A percentile compares a stretch with the other conserved stretches of the same genome.
These are phyloP conservation scores for Hibiscus mutabilis DNA, from an alignment of 345 rosid genomes.

Conservation along the genomic window DNA sequence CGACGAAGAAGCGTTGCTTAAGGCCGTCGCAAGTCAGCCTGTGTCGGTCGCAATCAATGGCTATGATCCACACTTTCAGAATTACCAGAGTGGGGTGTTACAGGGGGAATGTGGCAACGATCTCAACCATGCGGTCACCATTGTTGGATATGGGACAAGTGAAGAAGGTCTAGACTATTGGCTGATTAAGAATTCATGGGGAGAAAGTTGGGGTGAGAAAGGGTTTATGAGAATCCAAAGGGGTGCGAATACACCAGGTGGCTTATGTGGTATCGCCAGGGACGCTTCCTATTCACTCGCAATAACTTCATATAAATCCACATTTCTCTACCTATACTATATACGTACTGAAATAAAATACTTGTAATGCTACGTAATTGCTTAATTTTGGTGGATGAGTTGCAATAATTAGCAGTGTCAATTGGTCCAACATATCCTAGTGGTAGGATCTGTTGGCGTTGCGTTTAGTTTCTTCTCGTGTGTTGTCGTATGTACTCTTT, in stretches of 20 bases:
- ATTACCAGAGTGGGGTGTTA: background rate
- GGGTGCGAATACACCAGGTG: background rate
- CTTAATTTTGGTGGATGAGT: too few species aligned
- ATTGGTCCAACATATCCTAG: too few species aligned
- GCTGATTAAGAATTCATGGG: background rate
- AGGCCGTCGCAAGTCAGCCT: background rate
- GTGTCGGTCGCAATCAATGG: background rate
- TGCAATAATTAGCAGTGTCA: too few species aligned
- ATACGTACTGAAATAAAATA: too few species aligned
- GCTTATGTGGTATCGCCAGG: background rate
- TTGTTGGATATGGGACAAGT: background rate
- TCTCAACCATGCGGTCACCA: background rate
- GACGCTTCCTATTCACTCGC: background rate
- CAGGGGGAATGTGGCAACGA: background rate
- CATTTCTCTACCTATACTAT: too few species aligned
- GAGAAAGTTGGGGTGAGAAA: background rate
- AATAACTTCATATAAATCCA: background rate
- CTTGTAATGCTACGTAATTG: too few species aligned
- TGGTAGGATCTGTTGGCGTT: too few species aligned
- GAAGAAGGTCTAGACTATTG: background rate
- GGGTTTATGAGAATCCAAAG: background rate
- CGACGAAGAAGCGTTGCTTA: conserved; percentile 8
- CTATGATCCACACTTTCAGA: background rate
- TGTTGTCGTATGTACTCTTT: too few species aligned
- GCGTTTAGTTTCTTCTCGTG: too few species aligned